Conservation (phyloP, 225 moss, liverwort and hornwort genomes). For the Ulota crispa region DNA sequence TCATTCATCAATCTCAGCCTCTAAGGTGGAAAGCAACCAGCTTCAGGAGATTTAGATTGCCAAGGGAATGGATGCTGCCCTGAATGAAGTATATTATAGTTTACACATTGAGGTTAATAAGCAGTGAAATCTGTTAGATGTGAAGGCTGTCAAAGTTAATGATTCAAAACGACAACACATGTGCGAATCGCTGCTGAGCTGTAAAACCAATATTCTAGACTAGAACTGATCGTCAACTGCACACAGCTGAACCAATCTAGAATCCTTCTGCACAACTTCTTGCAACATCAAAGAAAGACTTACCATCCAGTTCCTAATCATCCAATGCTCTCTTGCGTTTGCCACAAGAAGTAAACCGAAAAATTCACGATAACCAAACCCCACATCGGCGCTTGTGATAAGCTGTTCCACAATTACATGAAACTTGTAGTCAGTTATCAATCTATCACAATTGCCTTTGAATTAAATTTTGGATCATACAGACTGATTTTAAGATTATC, state of each 20-base stretch:
- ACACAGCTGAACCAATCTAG: neutral
- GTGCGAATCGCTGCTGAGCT: neutral
- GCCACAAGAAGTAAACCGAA: conserved; percentile 36
- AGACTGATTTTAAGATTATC: neutral
- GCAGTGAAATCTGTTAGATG: neutral
- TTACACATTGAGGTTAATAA: neutral
- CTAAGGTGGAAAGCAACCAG: neutral
- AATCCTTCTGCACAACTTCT: neutral
- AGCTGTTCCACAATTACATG: conserved; percentile 25
- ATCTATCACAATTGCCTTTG: neutral
- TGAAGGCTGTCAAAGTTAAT: neutral
- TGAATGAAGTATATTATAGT: neutral
- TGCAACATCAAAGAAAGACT: conserved; percentile 2
- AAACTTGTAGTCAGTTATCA: neutral
- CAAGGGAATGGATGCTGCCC: neutral
- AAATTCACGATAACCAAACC: conserved; percentile 38
- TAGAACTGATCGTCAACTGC: neutral
- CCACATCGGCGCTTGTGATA: conserved; percentile 37
- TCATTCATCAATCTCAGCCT: neutral
- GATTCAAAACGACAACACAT: neutral
- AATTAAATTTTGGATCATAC: neutral
- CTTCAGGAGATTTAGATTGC: neutral
- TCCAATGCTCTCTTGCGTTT: conserved; percentile 38
- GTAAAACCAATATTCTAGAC: neutral
- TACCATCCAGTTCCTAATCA: conserved; percentile 48